A percentile compares a stretch with the other conserved stretches of the same genome.
Conservation (phyloP, 768 basidiomycete species). For the Phylloporus sp. region DNA sequence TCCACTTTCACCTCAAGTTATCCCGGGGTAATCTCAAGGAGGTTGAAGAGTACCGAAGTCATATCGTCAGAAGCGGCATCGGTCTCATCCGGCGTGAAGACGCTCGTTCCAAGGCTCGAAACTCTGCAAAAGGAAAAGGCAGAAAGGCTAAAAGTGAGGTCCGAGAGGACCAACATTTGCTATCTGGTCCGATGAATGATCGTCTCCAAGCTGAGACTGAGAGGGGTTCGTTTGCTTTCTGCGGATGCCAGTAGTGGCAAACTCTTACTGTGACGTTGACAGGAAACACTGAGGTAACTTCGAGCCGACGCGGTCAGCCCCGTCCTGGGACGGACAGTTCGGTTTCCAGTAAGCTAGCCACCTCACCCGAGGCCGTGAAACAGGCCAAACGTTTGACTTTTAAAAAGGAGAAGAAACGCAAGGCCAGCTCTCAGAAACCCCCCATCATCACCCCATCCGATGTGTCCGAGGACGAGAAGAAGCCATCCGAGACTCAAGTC, state of each 20-base stretch:
- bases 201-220: not conserved
- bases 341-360: not conserved
- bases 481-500: not conserved
- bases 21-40: not conserved
- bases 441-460: constrained; percentile 14
- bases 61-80: constrained; percentile 4
- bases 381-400: not conserved
- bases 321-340: not conserved
- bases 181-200: not conserved
- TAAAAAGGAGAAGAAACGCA: constrained; percentile 19
- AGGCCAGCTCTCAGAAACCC: constrained; percentile 21
- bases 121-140: not conserved
- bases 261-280: constrained; percentile 1
- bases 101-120: not conserved
- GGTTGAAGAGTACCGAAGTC: not conserved
- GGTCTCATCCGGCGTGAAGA: constrained; percentile 2
- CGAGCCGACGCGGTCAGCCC: not conserved
- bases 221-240: constrained; percentile 7
- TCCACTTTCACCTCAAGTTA: constrained; percentile 17
- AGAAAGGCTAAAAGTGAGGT: not conserved
- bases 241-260: not conserved
- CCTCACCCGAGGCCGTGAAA: not conserved
- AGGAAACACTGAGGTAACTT: not conserved
- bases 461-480: constrained; percentile 21
- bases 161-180: not conserved